Evolutionary conservation across 805 yeast species (phyloP).

Genomic region (Candida takata): DNA sequence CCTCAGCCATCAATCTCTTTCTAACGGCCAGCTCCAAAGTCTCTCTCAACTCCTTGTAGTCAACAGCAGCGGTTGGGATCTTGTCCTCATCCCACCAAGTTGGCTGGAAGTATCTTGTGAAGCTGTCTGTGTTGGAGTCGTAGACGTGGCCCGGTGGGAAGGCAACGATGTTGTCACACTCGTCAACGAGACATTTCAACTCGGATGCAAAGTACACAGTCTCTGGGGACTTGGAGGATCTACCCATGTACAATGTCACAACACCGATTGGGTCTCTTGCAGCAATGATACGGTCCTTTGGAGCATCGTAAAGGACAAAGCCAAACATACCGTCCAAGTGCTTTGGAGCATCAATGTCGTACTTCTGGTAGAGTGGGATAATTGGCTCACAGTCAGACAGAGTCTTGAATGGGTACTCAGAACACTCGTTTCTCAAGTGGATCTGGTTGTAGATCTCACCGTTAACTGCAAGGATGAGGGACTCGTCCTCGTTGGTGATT

Average conservation of each 20-base stretch:
- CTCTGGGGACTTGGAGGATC: constrained; percentile 56
- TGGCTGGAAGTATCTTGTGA: constrained; percentile 87
- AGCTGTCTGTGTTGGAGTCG: constrained; percentile 82
- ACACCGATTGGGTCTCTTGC: constrained; percentile 99
- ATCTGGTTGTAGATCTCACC: constrained; percentile 99
- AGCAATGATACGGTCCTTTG: constrained; percentile 82
- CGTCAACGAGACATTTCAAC: constrained; percentile 87
- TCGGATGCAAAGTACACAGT: constrained; percentile 90
- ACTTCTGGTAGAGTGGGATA: constrained; percentile 84
- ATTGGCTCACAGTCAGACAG: constrained; percentile 96
- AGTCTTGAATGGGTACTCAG: constrained; percentile 73
- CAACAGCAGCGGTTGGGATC: constrained; percentile 73
- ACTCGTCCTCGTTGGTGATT: constrained; percentile 70
- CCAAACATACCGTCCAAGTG: constrained; percentile 98
- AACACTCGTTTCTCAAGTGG: constrained; percentile 68
- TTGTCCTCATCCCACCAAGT: constrained; percentile 85
- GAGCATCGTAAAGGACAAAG: constrained; percentile 80
- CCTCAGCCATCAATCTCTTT: constrained; percentile 99
- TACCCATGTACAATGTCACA: constrained; percentile 94
- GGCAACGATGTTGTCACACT: constrained; percentile 86
- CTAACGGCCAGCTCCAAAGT: constrained; percentile 90
- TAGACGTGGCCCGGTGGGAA: constrained; percentile 99
- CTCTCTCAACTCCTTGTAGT: constrained; percentile 64
- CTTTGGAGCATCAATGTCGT: constrained; percentile 87
- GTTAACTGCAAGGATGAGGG: constrained; percentile 76